Conservation (phyloP, 2,329 filamentous ascomycete species). For the Zelopaecilomyces penicillatus region DNA sequence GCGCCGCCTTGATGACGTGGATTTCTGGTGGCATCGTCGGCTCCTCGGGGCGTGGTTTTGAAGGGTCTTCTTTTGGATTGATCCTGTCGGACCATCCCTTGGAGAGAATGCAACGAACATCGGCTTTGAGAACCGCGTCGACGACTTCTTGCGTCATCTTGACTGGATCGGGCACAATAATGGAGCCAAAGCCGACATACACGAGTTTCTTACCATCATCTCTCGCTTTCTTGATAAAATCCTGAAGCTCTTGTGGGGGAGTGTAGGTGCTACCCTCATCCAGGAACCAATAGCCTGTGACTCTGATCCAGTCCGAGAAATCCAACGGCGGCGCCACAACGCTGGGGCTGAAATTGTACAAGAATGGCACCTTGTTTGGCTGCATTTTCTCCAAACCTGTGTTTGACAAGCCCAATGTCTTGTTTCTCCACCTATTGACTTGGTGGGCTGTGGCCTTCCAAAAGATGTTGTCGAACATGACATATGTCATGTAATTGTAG, state of each 20-base stretch:
- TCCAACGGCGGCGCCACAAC: constrained; percentile 93
- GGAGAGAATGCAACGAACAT: constrained; percentile 87
- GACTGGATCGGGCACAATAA: constrained; percentile 82
- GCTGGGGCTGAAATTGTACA: constrained; percentile 93
- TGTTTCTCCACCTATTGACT: constrained; percentile 87
- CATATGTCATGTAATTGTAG: constrained; percentile 92
- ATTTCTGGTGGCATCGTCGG: constrained; percentile 70
- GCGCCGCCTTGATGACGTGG: constrained; percentile 78
- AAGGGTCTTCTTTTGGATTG: constrained; percentile 37
- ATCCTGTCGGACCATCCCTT: constrained; percentile 92
- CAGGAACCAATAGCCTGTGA: constrained; percentile 97
- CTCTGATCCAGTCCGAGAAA: constrained; percentile 94
- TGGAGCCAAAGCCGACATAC: constrained; percentile 94
- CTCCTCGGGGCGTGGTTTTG: constrained; percentile 47
- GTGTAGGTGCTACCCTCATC: constrained; percentile 65
- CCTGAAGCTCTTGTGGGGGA: constrained; percentile 65
- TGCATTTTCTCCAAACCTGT: constrained; percentile 88
- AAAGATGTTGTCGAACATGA: constrained; percentile 94
- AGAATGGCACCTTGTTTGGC: constrained; percentile 92
- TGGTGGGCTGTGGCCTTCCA: constrained; percentile 90
- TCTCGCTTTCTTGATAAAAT: constrained; percentile 78
- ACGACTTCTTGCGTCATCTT: constrained; percentile 90
- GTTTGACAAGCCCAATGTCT: constrained; percentile 65
- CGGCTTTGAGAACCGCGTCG: constrained; percentile 81
- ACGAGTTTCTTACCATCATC: constrained; percentile 82